Percentiles rank a stretch among this genome's conserved stretches.
Conservation (phyloP, 805 yeast species). For the Metschnikowia proteae region DNA sequence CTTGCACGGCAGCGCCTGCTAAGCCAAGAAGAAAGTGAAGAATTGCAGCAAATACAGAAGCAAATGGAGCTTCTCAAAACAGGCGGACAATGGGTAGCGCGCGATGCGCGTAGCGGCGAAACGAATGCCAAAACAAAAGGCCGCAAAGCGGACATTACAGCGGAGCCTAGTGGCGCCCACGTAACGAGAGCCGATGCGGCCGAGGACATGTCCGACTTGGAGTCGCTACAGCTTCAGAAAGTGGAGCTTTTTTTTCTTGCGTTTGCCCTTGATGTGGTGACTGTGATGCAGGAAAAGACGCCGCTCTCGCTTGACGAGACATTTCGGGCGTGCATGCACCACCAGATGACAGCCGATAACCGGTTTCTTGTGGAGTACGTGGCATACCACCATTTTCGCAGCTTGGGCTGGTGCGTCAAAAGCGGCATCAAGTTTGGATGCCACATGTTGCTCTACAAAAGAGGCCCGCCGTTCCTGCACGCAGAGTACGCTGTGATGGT, state of each 20-base stretch:
- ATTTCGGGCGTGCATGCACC: conserved; percentile 24
- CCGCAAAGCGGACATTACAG: not conserved
- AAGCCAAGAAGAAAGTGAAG: conserved; percentile 22
- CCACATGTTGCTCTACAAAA: conserved; percentile 74
- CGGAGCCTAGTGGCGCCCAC: no score
- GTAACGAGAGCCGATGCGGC: not conserved
- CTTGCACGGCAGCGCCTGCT: conserved; percentile 32
- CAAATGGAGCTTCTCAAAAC: conserved; percentile 8
- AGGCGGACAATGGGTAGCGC: not conserved
- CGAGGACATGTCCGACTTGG: conserved; percentile 23
- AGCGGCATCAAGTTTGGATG: conserved; percentile 90
- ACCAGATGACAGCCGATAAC: conserved; percentile 6
- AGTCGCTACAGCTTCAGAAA: conserved; percentile 66
- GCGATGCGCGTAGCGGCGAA: not conserved
- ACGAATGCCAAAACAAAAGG: not conserved
- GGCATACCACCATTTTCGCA: conserved; percentile 81
- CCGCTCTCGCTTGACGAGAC: conserved; percentile 20
- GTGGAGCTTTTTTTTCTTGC: conserved; percentile 70
- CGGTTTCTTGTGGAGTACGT: conserved; percentile 55
- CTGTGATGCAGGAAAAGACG: conserved; percentile 21
- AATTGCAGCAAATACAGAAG: conserved; percentile 16
- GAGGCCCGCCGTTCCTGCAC: conserved; percentile 95
- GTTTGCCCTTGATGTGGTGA: conserved; percentile 51
- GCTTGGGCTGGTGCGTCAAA: conserved; percentile 92
- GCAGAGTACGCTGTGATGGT: conserved; percentile 78